These are phyloP conservation scores for Murraya paniculata DNA, from an alignment of 345 rosid genomes.

Conservation along the genomic window DNA sequence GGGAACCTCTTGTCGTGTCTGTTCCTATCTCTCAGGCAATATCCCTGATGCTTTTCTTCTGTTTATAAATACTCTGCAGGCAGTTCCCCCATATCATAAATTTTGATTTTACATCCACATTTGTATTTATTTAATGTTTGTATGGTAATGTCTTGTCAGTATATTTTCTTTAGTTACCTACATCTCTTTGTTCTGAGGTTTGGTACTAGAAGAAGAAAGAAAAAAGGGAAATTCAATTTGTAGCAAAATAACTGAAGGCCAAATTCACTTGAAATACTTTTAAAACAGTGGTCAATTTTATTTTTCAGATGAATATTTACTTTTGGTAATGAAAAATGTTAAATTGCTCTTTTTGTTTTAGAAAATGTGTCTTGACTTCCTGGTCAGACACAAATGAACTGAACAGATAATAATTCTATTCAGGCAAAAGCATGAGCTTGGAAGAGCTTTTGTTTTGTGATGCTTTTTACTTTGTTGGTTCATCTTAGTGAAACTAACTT, in stretches of 20 bases:
- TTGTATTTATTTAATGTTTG: background rate
- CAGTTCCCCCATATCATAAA: background rate
- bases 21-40: conserved; percentile 73
- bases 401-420: background rate
- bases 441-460: background rate
- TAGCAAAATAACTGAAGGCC: background rate
- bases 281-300: background rate
- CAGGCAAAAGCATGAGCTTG: background rate
- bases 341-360: background rate
- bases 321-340: background rate
- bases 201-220: background rate
- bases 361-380: background rate
- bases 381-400: background rate
- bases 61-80: background rate
- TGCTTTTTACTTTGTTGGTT: background rate
- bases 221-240: background rate
- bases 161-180: background rate
- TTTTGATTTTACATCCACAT: background rate
- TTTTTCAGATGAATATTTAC: background rate
- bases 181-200: background rate
- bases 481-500: background rate
- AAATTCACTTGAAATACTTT: background rate
- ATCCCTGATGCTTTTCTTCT: background rate
- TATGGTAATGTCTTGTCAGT: background rate
- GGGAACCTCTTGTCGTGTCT: conserved; percentile 82